Evolutionary conservation across 179 eudicot genomes (phyloP).

Genomic region (Beta lomatogona): DNA sequence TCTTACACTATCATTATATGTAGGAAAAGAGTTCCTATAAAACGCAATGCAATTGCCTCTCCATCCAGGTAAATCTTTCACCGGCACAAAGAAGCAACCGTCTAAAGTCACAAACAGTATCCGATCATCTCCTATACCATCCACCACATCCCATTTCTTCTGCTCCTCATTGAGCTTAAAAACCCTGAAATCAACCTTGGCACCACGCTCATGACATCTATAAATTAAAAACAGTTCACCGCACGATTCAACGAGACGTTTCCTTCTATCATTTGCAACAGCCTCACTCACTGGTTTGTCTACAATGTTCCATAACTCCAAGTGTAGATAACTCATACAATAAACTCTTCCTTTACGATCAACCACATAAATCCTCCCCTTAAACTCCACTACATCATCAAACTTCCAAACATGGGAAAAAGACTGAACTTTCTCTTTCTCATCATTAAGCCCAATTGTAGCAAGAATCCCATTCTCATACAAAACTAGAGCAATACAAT

Average conservation of each 20-base stretch:
- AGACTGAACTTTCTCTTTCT: no score
- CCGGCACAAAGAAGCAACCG: constrained; percentile 19
- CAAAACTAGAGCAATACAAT: not conserved
- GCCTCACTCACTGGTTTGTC: not conserved
- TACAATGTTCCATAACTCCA: not conserved
- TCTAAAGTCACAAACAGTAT: constrained; percentile 20
- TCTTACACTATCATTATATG: not conserved
- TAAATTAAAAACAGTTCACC: not conserved
- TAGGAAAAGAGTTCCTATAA: constrained; percentile 1
- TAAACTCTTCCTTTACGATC: not conserved
- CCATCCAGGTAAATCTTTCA: constrained; percentile 21
- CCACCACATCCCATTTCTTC: not conserved
- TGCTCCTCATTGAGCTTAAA: constrained; percentile 4
- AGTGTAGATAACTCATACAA: no score
- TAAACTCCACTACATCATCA: constrained; percentile 1
- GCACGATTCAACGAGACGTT: not conserved
- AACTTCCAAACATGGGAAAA: not conserved
- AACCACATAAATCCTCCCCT: constrained; percentile 1
- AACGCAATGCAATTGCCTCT: constrained; percentile 32
- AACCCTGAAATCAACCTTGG: not conserved
- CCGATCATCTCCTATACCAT: constrained; percentile 19
- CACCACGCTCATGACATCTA: not conserved
- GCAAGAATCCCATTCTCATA: not conserved
- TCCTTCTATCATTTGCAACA: not conserved
- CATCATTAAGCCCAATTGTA: not conserved